A percentile compares a stretch with the other conserved stretches of the same genome.
Conservation (phyloP, 352 stramenopile genomes). For the Saprolegnia diclina region DNA sequence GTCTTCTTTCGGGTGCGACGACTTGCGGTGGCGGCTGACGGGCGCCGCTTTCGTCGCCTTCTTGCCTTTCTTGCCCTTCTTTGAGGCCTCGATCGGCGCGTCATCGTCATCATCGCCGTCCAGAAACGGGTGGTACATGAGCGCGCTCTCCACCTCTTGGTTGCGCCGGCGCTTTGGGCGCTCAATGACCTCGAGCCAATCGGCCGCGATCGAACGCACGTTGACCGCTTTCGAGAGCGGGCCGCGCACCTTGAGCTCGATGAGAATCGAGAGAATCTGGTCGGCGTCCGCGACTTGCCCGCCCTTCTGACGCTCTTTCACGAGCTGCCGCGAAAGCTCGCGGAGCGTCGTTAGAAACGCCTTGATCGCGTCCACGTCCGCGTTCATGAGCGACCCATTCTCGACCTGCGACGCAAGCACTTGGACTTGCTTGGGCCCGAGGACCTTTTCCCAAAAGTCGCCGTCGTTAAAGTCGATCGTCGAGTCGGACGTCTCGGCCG, state of each 20-base stretch:
- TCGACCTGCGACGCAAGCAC: slow-evolving; percentile 85
- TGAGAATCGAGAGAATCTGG: slow-evolving; percentile 80
- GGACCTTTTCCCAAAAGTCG: slow-evolving; percentile 89
- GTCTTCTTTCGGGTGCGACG: not conserved
- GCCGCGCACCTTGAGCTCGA: slow-evolving; percentile 83
- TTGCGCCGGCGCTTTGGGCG: slow-evolving; percentile 79
- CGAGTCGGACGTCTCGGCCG: slow-evolving; percentile 75
- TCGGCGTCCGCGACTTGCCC: slow-evolving; percentile 76
- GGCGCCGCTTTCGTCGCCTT: slow-evolving; percentile 26
- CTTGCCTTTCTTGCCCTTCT: slow-evolving; percentile 31
- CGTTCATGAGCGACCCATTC: slow-evolving; percentile 66
- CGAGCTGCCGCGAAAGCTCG: slow-evolving; percentile 67
- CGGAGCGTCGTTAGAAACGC: slow-evolving; percentile 72
- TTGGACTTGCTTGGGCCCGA: slow-evolving; percentile 80
- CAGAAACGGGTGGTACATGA: slow-evolving; percentile 84
- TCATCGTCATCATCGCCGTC: slow-evolving; percentile 41
- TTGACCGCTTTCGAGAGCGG: slow-evolving; percentile 74
- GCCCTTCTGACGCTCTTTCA: slow-evolving; percentile 80
- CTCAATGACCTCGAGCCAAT: slow-evolving; percentile 85
- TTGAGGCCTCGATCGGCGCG: slow-evolving; percentile 28
- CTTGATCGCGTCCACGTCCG: slow-evolving; percentile 75
- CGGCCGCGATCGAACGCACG: slow-evolving; percentile 59
- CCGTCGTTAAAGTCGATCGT: slow-evolving; percentile 88
- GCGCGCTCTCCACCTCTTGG: slow-evolving; percentile 70
- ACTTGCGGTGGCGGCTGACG: not conserved